Evolutionary conservation across 1,284 basidiomycete genomes (phyloP).

Genomic region (Sporisorium reilianum): DNA sequence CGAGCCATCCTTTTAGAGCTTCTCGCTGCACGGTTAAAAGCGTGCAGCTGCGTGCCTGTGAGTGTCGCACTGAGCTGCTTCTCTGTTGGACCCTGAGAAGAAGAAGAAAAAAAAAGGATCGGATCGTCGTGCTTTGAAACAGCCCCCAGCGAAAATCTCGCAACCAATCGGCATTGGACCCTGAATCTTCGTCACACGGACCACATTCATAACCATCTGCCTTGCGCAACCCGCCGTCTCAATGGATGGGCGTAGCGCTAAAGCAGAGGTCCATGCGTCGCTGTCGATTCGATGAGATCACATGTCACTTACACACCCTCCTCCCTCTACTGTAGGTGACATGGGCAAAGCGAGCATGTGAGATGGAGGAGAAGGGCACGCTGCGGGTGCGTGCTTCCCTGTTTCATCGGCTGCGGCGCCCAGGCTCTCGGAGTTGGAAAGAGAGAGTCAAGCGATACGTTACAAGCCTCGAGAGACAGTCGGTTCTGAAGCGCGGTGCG

Average conservation of each 20-base stretch:
- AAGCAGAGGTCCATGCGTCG: not conserved
- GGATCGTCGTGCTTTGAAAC: slow-evolving; percentile 1
- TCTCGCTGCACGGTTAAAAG: not conserved
- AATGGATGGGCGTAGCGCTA: not conserved
- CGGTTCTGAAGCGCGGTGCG: too few species aligned
- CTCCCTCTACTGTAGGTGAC: not conserved
- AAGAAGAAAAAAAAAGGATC: too few species aligned
- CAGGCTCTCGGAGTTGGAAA: not conserved
- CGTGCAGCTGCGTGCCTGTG: not conserved
- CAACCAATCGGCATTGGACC: slow-evolving; percentile 1
- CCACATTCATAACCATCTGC: not conserved
- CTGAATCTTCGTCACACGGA: not conserved
- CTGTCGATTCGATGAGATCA: not conserved
- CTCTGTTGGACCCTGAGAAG: slow-evolving; percentile 4
- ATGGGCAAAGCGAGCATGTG: not conserved
- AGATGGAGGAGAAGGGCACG: too few species aligned
- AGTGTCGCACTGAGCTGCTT: not conserved
- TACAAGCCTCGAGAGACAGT: too few species aligned
- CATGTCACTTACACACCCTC: not conserved
- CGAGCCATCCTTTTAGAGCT: slow-evolving; percentile 1
- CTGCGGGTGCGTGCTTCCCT: not conserved
- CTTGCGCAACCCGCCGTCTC: too few species aligned
- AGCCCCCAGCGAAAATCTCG: not conserved
- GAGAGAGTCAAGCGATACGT: not conserved
- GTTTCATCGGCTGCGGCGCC: not conserved